Evolutionary conservation across 345 rosid species (phyloP).

Genomic region (Lepidium aucheri): DNA sequence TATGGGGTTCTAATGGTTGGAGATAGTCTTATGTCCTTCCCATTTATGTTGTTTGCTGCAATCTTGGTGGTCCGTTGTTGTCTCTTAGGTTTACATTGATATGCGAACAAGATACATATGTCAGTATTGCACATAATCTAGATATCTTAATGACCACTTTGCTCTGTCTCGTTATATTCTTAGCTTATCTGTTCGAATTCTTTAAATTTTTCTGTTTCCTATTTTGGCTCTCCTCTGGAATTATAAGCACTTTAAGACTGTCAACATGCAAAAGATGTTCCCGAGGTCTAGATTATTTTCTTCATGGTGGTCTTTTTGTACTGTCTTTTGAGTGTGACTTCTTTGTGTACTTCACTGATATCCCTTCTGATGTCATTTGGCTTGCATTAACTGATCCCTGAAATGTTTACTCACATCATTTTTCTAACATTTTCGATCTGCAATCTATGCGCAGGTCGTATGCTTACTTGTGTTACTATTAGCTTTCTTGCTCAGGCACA

Average conservation of each 20-base stretch:
- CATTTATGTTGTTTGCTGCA: too few relatives aligned
- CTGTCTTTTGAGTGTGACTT: background rate
- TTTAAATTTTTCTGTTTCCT: background rate
- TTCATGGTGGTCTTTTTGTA: background rate
- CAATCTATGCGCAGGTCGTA: conserved; percentile 49
- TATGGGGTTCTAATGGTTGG: too few relatives aligned
- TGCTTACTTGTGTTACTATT: conserved; percentile 26
- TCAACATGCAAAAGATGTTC: conserved; percentile 89
- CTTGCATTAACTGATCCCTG: background rate
- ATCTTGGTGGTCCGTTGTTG: conserved; percentile 83
- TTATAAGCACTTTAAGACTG: conserved; percentile 84
- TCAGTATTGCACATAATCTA: conserved; percentile 9
- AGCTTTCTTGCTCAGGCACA: background rate
- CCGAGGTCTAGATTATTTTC: conserved; percentile 39
- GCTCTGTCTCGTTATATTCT: background rate
- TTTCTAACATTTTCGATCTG: background rate
- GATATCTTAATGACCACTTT: background rate
- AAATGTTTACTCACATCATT: background rate
- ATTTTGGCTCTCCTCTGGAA: conserved; percentile 28
- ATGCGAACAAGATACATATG: conserved; percentile 86
- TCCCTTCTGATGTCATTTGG: background rate
- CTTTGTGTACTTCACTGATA: background rate
- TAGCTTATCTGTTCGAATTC: background rate
- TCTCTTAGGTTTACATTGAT: conserved; percentile 68
- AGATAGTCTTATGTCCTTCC: too few relatives aligned